Base-by-base conservation (phyloP, 192 early-diverging fungal genomes). In the Coemansia sp. region DNA sequence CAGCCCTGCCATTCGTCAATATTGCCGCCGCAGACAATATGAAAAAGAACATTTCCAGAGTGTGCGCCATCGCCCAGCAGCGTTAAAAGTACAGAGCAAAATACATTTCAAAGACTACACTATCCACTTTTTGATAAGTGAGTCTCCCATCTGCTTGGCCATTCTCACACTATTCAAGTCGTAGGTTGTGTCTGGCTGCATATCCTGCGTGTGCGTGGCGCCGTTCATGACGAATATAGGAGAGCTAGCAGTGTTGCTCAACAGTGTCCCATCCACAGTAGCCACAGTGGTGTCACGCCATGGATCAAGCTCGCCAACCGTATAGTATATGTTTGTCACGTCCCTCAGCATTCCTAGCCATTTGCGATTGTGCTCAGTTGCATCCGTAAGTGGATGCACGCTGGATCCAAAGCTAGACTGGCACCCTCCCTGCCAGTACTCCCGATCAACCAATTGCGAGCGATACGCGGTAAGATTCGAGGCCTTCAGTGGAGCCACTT, bases 381-480 rank as follows among this genome's bases (percentile, higher is more conserved):
- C 58, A 23, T 73, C 57, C 0, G 59, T 67, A 4, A 60, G 76
- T 13, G 66, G 51, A 5, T 38, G 50, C 21, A 79, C 39, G 16
- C 70, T 18, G 39, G n/a, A 23, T 23, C 76, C 76, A 67, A 79
- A 79, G 45, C 59, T 73, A 48, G 62, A 57, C 21, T 60, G 59
- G 51, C 76, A 79, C 61, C 65, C 65, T 23, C 63, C 67, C 43
- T 69, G 62, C 34, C 43, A 73, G 46, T 79, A 79, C 11, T 36
- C 42, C 9, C 73, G 38, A 35, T 79, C 71, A 9, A 73, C 67
- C 28, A 69, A 40, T 14, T 60, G 40, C 20, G 76, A 65, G 48
- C 63, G 70, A 58, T 77, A 80, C 18, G 56, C 45, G 34, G 70
- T 60, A 26, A 76, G 39, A 23, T 67, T 60, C 0, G 78, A 66